Conservation (phyloP, 2,329 filamentous ascomycete species). For the Penicillium sp. region DNA sequence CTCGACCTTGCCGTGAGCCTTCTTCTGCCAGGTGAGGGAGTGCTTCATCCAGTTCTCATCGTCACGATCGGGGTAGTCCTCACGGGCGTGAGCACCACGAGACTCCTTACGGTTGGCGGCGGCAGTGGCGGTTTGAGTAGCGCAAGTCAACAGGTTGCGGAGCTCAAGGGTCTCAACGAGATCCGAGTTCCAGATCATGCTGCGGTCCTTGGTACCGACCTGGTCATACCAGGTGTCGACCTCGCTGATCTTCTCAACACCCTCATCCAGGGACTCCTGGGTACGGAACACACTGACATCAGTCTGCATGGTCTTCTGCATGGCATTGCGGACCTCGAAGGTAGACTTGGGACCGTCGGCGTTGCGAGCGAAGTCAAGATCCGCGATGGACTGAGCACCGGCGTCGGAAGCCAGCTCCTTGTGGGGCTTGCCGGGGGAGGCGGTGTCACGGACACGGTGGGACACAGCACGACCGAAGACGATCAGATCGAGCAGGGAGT, state of each 20-base stretch:
- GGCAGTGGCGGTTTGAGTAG: conserved; percentile 85
- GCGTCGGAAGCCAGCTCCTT: conserved; percentile 80
- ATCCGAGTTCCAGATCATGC: conserved; percentile 99
- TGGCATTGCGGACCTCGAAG: conserved; percentile 80
- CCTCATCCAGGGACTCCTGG: conserved; percentile 89
- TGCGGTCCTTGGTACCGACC: conserved; percentile 94
- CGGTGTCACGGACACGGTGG: conserved; percentile 94
- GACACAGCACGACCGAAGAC: conserved; percentile 97
- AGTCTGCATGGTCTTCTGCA: conserved; percentile 98
- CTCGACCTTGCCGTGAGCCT: conserved; percentile 83
- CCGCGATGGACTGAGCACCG: conserved; percentile 80
- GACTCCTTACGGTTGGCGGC: conserved; percentile 96
- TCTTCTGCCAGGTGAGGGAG: conserved; percentile 93
- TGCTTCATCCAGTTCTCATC: conserved; percentile 99
- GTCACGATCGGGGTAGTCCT: conserved; percentile 94
- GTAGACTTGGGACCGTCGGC: conserved; percentile 84
- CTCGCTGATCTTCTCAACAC: conserved; percentile 81
- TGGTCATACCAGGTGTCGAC: conserved; percentile 79
- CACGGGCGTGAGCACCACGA: conserved; percentile 92
- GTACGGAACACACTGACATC: conserved; percentile 97
- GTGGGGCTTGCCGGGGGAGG: conserved; percentile 77
- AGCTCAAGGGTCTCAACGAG: conserved; percentile 95
- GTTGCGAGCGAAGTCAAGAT: conserved; percentile 82
- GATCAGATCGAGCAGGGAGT: conserved; percentile 95
- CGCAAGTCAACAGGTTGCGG: conserved; percentile 93